Conservation (phyloP, 2,329 filamentous ascomycete species). For the Dactylonectria macrodidyma region DNA sequence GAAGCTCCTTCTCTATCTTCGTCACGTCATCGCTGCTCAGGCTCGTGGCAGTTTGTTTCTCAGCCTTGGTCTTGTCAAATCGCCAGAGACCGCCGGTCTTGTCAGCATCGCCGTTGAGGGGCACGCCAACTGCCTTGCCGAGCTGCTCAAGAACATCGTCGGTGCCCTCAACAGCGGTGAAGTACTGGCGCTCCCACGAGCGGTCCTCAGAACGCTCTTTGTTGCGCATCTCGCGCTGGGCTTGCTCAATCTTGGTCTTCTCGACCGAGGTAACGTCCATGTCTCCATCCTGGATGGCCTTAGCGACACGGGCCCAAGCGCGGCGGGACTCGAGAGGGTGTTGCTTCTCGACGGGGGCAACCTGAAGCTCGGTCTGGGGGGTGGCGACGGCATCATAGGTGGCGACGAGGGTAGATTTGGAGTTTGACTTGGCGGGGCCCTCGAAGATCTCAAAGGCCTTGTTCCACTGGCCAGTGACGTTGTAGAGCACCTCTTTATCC, state of each 20-base stretch:
- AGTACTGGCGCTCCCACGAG: conserved; percentile 89
- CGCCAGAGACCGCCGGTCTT: conserved; percentile 75
- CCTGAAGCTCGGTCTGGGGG: conserved; percentile 76
- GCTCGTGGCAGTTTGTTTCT: conserved; percentile 54
- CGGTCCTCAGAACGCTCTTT: conserved; percentile 82
- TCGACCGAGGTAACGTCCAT: conserved; percentile 85
- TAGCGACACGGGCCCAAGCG: conserved; percentile 89
- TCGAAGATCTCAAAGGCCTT: conserved; percentile 85
- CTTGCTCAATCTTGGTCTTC: conserved; percentile 92
- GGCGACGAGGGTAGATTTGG: conserved; percentile 66
- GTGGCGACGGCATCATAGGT: conserved; percentile 72
- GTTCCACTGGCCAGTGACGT: conserved; percentile 92
- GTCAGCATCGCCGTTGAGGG: conserved; percentile 67
- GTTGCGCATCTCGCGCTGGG: conserved; percentile 82
- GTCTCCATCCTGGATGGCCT: conserved; percentile 84
- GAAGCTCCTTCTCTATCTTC: conserved; percentile 62
- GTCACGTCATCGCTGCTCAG: conserved; percentile 57
- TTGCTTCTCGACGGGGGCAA: conserved; percentile 83
- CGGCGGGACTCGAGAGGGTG: conserved; percentile 89
- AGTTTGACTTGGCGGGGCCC: conserved; percentile 68
- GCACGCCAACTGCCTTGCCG: conserved; percentile 63
- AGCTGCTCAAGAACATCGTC: conserved; percentile 64
- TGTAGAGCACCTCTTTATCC: conserved; percentile 84
- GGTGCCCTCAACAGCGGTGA: conserved; percentile 67
- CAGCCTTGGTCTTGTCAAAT: conserved; percentile 66